Conservation (phyloP, 345 rosid genomes). For the Gynandropsis gynandra region DNA sequence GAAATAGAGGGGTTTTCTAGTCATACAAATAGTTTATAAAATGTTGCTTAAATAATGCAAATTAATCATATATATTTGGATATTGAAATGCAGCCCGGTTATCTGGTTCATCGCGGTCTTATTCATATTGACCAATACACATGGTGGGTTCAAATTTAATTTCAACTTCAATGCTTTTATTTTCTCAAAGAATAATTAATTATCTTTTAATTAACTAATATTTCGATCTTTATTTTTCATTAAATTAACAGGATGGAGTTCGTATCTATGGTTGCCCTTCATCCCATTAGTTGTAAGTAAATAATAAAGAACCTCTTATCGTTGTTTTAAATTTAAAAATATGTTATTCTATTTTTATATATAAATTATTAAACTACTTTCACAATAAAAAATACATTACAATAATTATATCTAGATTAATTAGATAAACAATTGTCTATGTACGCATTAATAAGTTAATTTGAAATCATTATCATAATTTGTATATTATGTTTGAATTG, state of each 20-base stretch:
- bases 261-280: constrained; percentile 79
- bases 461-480: too few relatives aligned
- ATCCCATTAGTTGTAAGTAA: constrained; percentile 72
- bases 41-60: too few relatives aligned
- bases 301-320: not conserved
- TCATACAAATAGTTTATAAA: too few relatives aligned
- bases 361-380: too few relatives aligned
- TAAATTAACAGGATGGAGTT: constrained; percentile 45
- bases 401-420: too few relatives aligned
- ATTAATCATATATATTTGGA: not conserved
- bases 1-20: too few relatives aligned
- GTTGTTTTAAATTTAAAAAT: too few relatives aligned
- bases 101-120: constrained; percentile 79
- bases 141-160: constrained; percentile 38
- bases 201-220: not conserved
- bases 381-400: too few relatives aligned
- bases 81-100: constrained; percentile 43
- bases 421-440: too few relatives aligned
- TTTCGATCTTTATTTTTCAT: not conserved
- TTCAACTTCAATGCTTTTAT: not conserved
- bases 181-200: not conserved
- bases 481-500: too few relatives aligned
- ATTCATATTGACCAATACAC: constrained; percentile 57
- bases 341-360: too few relatives aligned
- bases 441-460: too few relatives aligned